phyloP scores from a whole-genome alignment of 139 green algal species.

The Limnomonas spitsbergensis region DNA sequence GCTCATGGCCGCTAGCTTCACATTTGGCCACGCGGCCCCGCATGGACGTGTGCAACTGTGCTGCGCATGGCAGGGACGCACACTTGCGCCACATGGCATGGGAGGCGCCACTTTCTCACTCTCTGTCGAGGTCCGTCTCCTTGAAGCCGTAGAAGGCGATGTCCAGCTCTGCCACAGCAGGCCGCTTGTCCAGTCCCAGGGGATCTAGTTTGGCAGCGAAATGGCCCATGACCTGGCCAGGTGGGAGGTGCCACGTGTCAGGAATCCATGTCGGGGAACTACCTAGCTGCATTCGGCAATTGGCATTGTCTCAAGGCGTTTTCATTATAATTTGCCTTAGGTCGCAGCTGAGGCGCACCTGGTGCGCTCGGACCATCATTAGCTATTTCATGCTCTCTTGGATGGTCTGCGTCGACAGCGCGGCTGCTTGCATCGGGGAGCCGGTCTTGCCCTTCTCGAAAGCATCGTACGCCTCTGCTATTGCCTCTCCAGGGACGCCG shows the following conservation, averaged over 20 bases:
- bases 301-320: neutral
- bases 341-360: too few relatives aligned
- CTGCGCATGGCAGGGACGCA: too few relatives aligned
- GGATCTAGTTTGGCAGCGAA: constrained; percentile 87
- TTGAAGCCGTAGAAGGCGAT: constrained; percentile 89
- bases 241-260: neutral
- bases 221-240: constrained; percentile 69
- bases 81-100: too few relatives aligned
- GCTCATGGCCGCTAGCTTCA: too few relatives aligned
- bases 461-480: constrained; percentile 83
- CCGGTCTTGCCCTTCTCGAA: constrained; percentile 70
- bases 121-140: constrained; percentile 87
- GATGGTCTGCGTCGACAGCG: constrained; percentile 87
- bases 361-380: constrained; percentile 89
- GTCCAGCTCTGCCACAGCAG: constrained; percentile 69
- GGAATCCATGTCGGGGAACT: neutral
- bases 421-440: constrained; percentile 65
- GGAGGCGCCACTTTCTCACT: constrained; percentile 63
- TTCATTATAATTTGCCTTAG: too few relatives aligned
- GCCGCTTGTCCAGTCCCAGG: constrained; percentile 70
- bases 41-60: neutral
- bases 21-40: too few relatives aligned
- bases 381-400: constrained; percentile 91
- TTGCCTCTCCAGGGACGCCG: constrained; percentile 74
- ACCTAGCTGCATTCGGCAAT: neutral